A percentile compares a stretch with the other conserved stretches of the same genome.
Conservation (phyloP, 768 basidiomycete species). For the Pulveroboletus sp. region DNA sequence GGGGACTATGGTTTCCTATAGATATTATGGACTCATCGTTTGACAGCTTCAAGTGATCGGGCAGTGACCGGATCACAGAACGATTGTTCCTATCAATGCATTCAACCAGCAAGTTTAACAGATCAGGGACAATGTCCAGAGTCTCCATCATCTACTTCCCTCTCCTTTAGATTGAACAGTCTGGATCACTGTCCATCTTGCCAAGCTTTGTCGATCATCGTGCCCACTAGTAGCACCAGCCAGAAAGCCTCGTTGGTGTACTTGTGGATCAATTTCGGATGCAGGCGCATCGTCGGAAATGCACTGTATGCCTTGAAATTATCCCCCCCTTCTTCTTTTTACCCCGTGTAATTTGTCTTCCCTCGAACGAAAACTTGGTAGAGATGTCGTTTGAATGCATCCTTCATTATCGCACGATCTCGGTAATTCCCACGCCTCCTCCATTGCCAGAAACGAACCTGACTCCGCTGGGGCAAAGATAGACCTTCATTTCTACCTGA, state of each 20-base stretch:
- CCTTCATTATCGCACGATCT: slow-evolving; percentile 1
- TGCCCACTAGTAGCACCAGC: background rate
- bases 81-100: background rate
- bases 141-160: no score
- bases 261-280: slow-evolving; percentile 12
- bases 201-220: slow-evolving; percentile 22
- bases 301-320: slow-evolving; percentile 7
- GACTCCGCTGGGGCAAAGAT: slow-evolving; percentile 18
- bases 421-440: slow-evolving; percentile 5
- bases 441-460: slow-evolving; percentile 20
- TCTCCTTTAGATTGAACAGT: no score
- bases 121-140: background rate
- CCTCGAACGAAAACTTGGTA: slow-evolving; percentile 13
- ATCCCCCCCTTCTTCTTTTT: slow-evolving; percentile 18
- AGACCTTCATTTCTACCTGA: background rate
- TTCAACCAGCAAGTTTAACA: background rate
- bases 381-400: slow-evolving; percentile 11
- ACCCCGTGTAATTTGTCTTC: slow-evolving; percentile 13
- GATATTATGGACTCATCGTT: background rate
- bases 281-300: slow-evolving; percentile 18
- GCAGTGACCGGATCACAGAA: background rate
- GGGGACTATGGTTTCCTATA: background rate
- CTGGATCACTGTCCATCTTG: slow-evolving; percentile 12
- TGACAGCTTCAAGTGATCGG: background rate
- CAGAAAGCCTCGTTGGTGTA: slow-evolving; percentile 6